These are phyloP conservation scores for Huiozyma naganishii DNA, from an alignment of 805 yeast genomes.

Conservation along the genomic window DNA sequence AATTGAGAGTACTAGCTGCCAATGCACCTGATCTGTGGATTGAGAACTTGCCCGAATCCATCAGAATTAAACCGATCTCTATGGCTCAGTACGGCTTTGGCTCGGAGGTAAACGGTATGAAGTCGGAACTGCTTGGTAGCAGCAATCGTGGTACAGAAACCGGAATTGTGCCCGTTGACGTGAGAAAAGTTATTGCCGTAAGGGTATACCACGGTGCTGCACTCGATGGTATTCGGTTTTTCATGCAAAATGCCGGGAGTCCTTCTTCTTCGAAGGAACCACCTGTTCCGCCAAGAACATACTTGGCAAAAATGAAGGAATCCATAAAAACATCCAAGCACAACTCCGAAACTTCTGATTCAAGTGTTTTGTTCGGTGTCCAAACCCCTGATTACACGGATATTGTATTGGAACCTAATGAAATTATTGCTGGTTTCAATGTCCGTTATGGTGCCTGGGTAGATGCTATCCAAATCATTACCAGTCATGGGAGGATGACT, in stretches of 20 bases:
- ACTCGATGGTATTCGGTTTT: constrained; percentile 68
- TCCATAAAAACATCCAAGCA: constrained; percentile 14
- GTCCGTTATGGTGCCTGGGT: constrained; percentile 80
- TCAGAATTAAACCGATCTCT: constrained; percentile 11
- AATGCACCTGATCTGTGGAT: constrained; percentile 51
- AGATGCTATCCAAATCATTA: constrained; percentile 71
- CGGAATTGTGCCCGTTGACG: constrained; percentile 21
- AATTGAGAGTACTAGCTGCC: constrained; percentile 44
- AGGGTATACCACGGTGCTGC: constrained; percentile 68
- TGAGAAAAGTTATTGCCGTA: constrained; percentile 34
- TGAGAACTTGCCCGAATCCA: constrained; percentile 33
- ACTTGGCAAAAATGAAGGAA: constrained; percentile 24
- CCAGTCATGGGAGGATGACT: constrained; percentile 43
- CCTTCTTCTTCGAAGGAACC: neutral
- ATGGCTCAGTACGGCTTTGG: constrained; percentile 23
- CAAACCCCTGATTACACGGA: constrained; percentile 43
- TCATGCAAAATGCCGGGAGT: constrained; percentile 15
- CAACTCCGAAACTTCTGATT: constrained; percentile 2
- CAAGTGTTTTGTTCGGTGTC: constrained; percentile 38
- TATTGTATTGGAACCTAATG: constrained; percentile 45
- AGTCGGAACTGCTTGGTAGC: constrained; percentile 21
- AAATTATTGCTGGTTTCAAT: constrained; percentile 46
- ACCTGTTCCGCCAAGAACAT: constrained; percentile 42
- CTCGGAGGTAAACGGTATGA: constrained; percentile 15
- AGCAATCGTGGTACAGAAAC: constrained; percentile 20